Base-by-base conservation (phyloP, 352 stramenopile species). In the Peronospora farinosa region DNA sequence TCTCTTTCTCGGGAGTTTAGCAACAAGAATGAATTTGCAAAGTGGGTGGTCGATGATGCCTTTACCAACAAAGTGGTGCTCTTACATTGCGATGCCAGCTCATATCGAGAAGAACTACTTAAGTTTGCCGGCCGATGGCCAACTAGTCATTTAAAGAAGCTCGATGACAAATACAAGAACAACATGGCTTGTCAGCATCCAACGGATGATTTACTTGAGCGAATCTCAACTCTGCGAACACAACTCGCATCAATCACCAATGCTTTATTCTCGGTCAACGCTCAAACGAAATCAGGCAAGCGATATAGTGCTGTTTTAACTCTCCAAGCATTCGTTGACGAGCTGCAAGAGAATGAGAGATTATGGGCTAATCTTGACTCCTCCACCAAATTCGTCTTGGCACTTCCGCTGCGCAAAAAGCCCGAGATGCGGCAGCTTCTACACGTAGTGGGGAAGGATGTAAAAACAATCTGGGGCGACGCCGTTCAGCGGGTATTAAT, bases 331-430 rank as follows among this genome's bases (percentile, higher is more conserved):
- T 70, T 53, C 21, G 31, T 74, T 15, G 27, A 51, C 6, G 52
- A 67, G 17, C 45, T 74, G 2, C 16, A 65, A 13, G 17, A 62
- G 16, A 52, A 70, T 32, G 17, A 40, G 23, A 31, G 55, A 7
- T n/a, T 69, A 7, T 74, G 65, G 65, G 23, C 2, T 5, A 35
- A 43, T 32, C 48, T 74, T 8, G 65, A 67, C 17, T 54, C 46
- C 0, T 57, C 60, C 0, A 70, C 52, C 0, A 60, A 54, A 27
- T 70, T 73, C 21, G 47, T 51, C 0, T 30, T 73, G 38, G 39
- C 47, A n/a, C 51, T 73, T 17, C 64, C 64, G 9, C 35, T 69
- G 17, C 56, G 60, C 31, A 67, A 60, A 6, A 73, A 73, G 47
- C 39, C 30, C 9, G 56, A 73, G 36, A 70, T 73, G 64, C 51